Base-by-base conservation (phyloP, 805 yeast species). In the Yamadazyma phyllophila region DNA sequence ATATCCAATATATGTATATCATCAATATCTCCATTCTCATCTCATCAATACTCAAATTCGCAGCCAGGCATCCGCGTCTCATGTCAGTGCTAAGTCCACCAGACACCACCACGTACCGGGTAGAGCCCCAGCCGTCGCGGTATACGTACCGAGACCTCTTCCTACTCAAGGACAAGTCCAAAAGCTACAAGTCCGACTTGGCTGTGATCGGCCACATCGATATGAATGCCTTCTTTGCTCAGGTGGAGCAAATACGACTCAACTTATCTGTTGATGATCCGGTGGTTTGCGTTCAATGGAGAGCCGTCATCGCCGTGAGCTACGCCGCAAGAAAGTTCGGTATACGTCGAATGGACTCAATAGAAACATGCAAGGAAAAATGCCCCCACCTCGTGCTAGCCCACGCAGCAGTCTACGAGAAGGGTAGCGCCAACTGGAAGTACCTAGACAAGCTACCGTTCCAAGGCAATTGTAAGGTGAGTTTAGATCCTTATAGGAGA, bases 151-250 rank as follows among this genome's bases (percentile, higher is more conserved):
- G 65, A 26, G 77, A 85, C 50, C 60, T 86, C 2, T 47, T 64
- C 8, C 76, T 72, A 36, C 63, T 87, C 12, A 69, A 73, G 40
- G 72, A 78, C 39, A 66, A 69, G 1, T 52, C 57, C 2, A 69
- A 63, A 10, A 69, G 94, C 2, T 82, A 78, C 60, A 55, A 58
- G 6, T 82, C 90, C 49, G 88, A 92, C 2, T 67, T 92, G 9
- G 74, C 96, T 0, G 85, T 86, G 17, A 78, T 94, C 32, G 90
- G 85, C 7, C 95, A 90, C 56, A 77, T 94, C 17, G 99, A 94
- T 65, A 78, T 89, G 56, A 96, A 94, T 66, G 97, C 98, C 10
- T 94, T 91, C 63, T 94, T 87, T 65, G 96, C 99, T 0, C 99
- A 94, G 60, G 94, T 85, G 26, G 97, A 94, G 57, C 92, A 85